These are phyloP conservation scores for Podila horticola DNA, from an alignment of 192 early-diverging fungal species.

Conservation along the genomic window DNA sequence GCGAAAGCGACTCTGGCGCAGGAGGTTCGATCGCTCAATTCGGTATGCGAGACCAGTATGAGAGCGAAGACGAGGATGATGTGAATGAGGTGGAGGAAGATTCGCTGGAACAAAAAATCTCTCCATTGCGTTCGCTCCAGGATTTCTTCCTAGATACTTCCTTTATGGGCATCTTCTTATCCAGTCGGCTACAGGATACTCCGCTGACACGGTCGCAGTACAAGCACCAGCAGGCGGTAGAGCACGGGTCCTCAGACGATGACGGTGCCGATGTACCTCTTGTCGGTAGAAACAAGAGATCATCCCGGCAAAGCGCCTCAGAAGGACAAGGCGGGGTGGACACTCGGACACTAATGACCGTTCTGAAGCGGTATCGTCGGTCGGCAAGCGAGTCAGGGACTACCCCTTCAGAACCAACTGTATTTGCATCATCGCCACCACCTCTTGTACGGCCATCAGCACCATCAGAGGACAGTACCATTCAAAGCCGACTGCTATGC, in stretches of 20 bases:
- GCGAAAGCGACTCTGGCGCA: background rate
- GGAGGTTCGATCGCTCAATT: background rate
- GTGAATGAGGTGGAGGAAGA: constrained; percentile 20
- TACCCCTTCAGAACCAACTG: background rate
- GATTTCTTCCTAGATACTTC: constrained; percentile 49
- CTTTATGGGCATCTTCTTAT: constrained; percentile 49
- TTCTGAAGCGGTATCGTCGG: constrained; percentile 26
- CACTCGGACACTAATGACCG: constrained; percentile 12
- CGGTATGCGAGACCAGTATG: background rate
- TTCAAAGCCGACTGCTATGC: constrained; percentile 32
- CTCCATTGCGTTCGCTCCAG: constrained; percentile 20
- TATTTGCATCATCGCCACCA: constrained; percentile 8
- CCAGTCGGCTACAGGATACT: constrained; percentile 33
- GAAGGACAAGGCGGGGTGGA: constrained; percentile 5
- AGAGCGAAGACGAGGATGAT: constrained; percentile 4
- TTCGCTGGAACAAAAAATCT: background rate
- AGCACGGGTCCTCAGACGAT: constrained; percentile 1
- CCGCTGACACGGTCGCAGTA: constrained; percentile 38
- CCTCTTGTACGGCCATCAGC: constrained; percentile 8
- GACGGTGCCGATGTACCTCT: background rate
- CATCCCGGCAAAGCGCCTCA: background rate
- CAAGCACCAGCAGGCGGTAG: constrained; percentile 7
- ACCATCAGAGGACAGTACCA: constrained; percentile 6
- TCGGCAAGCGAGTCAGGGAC: constrained; percentile 1
- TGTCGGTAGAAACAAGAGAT: background rate